A percentile compares a stretch with the other conserved stretches of the same genome.
Conservation (phyloP, 2,329 filamentous ascomycete genomes). For the Neophaeococcomyces mojaviensis region DNA sequence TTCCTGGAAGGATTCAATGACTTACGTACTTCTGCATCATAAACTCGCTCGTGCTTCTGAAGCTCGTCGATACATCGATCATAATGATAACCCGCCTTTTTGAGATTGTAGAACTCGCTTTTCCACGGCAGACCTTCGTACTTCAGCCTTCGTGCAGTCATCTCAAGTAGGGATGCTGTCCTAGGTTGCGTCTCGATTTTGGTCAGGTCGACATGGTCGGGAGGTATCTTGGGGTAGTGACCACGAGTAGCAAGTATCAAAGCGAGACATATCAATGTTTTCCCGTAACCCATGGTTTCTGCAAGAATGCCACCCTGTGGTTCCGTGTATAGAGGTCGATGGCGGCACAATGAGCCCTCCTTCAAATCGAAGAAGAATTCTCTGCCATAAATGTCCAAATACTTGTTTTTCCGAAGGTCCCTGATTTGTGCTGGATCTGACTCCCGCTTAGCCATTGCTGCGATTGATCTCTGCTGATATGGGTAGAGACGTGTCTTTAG, state of each 20-base stretch:
- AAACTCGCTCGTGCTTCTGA: slow-evolving; percentile 51
- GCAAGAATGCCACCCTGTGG: slow-evolving; percentile 56
- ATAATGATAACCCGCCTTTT: slow-evolving; percentile 44
- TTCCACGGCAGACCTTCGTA: slow-evolving; percentile 65
- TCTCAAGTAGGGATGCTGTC: slow-evolving; percentile 61
- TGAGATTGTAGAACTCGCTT: slow-evolving; percentile 50
- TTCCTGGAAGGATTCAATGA: slow-evolving; percentile 28
- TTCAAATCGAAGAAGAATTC: slow-evolving; percentile 65
- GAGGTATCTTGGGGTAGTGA: slow-evolving; percentile 59
- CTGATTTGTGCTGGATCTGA: slow-evolving; percentile 54
- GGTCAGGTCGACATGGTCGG: slow-evolving; percentile 45
- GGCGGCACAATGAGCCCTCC: slow-evolving; percentile 52
- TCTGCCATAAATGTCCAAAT: slow-evolving; percentile 53
- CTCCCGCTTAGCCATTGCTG: slow-evolving; percentile 78
- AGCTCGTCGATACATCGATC: slow-evolving; percentile 51
- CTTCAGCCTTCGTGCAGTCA: slow-evolving; percentile 65
- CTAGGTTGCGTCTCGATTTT: slow-evolving; percentile 35
- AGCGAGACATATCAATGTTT: slow-evolving; percentile 78
- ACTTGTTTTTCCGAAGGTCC: slow-evolving; percentile 63
- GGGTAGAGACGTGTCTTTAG: slow-evolving; percentile 58
- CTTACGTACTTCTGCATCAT: slow-evolving; percentile 46
- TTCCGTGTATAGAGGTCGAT: slow-evolving; percentile 67
- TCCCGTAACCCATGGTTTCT: slow-evolving; percentile 56
- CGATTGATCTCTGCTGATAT: slow-evolving; percentile 74
- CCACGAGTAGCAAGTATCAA: slow-evolving; percentile 68